Evolutionary conservation across 495 filamentous ascomycete genomes (phyloP).

Genomic region (Hapsidospora chrysogenum): DNA sequence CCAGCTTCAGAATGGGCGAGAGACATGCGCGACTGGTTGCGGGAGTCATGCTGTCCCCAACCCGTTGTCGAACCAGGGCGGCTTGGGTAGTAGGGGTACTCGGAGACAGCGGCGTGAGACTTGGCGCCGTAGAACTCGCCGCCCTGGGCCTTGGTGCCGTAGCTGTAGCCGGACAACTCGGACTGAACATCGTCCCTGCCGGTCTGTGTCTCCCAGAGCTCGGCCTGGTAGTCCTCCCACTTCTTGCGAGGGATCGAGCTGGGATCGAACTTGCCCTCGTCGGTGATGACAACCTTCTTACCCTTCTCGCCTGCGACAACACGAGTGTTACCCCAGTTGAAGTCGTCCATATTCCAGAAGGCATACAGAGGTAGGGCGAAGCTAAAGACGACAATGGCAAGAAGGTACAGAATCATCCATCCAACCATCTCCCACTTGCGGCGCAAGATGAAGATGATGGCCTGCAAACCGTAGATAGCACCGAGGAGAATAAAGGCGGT

Average conservation of each 20-base stretch:
- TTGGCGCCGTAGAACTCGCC: too few species aligned
- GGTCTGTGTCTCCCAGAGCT: conserved; percentile 90
- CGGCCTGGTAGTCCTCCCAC: conserved; percentile 97
- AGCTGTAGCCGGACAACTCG: conserved; percentile 82
- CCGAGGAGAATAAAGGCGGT: conserved; percentile 80
- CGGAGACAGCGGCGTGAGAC: conserved; percentile 34
- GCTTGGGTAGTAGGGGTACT: conserved; percentile 44
- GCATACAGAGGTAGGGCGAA: conserved; percentile 84
- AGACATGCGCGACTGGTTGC: conserved; percentile 51
- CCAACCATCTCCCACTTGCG: conserved; percentile 99
- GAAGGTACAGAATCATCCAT: conserved; percentile 94
- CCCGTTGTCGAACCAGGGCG: conserved; percentile 67
- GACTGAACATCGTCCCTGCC: conserved; percentile 60
- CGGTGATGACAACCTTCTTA: conserved; percentile 79
- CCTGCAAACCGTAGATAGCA: conserved; percentile 91
- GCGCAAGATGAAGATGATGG: conserved; percentile 87
- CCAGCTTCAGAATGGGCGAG: conserved; percentile 60
- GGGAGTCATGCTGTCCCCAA: conserved; percentile 12
- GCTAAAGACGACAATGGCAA: conserved; percentile 84
- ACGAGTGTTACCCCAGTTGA: conserved; percentile 94
- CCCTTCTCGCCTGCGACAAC: conserved; percentile 94
- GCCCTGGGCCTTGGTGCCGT: conserved; percentile 63
- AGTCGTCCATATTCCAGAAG: conserved; percentile 99
- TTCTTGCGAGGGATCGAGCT: conserved; percentile 84
- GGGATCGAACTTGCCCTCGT: conserved; percentile 98